Percentiles rank a stretch among this genome's conserved stretches.
Evolutionary conservation across 805 yeast species (phyloP).

Genomic region (Blastobotrys chiropterorum): DNA sequence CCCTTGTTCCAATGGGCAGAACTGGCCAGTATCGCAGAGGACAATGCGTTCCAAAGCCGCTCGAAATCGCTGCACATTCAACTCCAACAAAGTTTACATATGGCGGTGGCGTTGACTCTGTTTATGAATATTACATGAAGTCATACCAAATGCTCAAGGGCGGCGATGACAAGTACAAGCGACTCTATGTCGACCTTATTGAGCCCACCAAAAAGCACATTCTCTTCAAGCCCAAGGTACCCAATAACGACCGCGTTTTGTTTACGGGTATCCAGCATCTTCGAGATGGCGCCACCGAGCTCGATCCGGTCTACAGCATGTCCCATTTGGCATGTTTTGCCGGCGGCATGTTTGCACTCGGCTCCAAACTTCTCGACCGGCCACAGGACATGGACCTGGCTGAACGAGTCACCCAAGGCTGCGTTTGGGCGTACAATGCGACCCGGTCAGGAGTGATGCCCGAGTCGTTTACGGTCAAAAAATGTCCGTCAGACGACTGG

Average conservation of each 20-base stretch:
- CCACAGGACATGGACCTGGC: slow-evolving; percentile 38
- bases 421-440: slow-evolving; percentile 38
- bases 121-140: slow-evolving; percentile 46
- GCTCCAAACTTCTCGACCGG: slow-evolving; percentile 36
- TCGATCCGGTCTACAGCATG: slow-evolving; percentile 35
- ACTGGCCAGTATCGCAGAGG: slow-evolving; percentile 1
- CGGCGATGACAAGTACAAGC: slow-evolving; percentile 32
- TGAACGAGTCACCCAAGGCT: slow-evolving; percentile 41
- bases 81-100: slow-evolving; percentile 27
- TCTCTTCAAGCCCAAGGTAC: slow-evolving; percentile 41
- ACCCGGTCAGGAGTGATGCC: slow-evolving; percentile 40
- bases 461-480: slow-evolving; percentile 34
- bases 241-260: slow-evolving; percentile 34
- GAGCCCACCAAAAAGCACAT: slow-evolving; percentile 37
- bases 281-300: slow-evolving; percentile 11
- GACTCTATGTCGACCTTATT: slow-evolving; percentile 28
- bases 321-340: slow-evolving; percentile 46
- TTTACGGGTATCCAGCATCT: slow-evolving; percentile 26
- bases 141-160: slow-evolving; percentile 39
- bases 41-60: neutral
- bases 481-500: slow-evolving; percentile 13
- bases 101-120: slow-evolving; percentile 42
- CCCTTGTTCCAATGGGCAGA: slow-evolving; percentile 3
- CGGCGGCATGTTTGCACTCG: slow-evolving; percentile 49
- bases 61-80: neutral